phyloP scores from a whole-genome alignment of 164 flowering plant genomes.

The Taxillus chinensis region DNA sequence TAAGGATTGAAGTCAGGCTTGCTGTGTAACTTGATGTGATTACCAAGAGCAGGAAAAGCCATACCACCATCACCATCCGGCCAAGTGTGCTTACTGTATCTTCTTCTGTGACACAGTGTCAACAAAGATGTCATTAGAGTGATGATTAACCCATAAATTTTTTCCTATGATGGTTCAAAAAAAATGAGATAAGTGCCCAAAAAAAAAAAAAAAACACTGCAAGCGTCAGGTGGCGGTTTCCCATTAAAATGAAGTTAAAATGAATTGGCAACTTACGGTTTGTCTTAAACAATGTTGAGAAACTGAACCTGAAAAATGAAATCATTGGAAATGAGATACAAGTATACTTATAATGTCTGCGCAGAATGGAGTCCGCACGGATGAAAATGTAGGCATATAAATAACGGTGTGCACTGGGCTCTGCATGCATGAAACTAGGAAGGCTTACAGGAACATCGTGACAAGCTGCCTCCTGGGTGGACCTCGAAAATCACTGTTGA shows the following conservation, averaged over 20 bases:
- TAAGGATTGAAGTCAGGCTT: constrained; percentile 76
- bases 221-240: background rate
- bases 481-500: constrained; percentile 69
- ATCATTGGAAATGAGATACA: background rate
- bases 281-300: constrained; percentile 70
- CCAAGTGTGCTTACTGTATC: constrained; percentile 50
- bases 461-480: constrained; percentile 57
- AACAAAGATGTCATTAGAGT: background rate
- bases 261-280: constrained; percentile 39
- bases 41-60: constrained; percentile 75
- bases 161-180: no score
- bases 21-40: constrained; percentile 77
- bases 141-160: no score
- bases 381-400: no score
- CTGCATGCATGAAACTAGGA: background rate
- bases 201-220: background rate
- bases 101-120: constrained; percentile 44
- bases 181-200: no score
- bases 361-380: no score
- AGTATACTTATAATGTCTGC: background rate
- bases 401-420: no score
- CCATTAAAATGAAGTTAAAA: background rate
- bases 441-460: constrained; percentile 56
- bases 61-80: constrained; percentile 63
- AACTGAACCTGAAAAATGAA: constrained; percentile 66